A percentile compares a stretch with the other conserved stretches of the same genome.
Evolutionary conservation across 495 filamentous ascomycete genomes (phyloP).

Genomic region (Aspergillus panamensis): DNA sequence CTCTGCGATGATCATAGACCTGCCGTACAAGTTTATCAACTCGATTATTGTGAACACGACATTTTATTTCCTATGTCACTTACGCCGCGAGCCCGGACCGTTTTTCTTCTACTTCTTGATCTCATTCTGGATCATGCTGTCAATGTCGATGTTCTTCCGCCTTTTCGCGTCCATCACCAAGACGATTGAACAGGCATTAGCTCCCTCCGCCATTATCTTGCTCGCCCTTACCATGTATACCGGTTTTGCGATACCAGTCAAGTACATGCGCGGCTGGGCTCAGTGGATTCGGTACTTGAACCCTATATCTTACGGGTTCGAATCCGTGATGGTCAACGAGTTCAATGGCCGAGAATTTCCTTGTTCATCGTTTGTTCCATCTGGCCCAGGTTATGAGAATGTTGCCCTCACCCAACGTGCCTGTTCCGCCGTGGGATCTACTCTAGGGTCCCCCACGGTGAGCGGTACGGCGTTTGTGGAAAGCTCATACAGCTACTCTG

Average conservation of each 20-base stretch:
- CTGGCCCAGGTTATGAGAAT: slow-evolving; percentile 29
- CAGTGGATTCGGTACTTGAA: slow-evolving; percentile 58
- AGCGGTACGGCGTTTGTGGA: slow-evolving; percentile 45
- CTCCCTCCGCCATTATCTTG: slow-evolving; percentile 28
- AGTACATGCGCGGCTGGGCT: slow-evolving; percentile 38
- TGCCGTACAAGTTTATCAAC: slow-evolving; percentile 49
- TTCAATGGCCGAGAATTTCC: slow-evolving; percentile 47
- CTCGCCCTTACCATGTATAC: slow-evolving; percentile 34
- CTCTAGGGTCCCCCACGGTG: slow-evolving; percentile 41
- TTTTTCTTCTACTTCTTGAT: slow-evolving; percentile 76
- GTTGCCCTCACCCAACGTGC: slow-evolving; percentile 22
- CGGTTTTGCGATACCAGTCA: slow-evolving; percentile 32
- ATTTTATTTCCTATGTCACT: slow-evolving; percentile 13
- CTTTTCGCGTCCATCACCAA: slow-evolving; percentile 70
- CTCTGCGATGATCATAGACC: slow-evolving; percentile 52
- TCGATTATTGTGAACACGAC: slow-evolving; percentile 45
- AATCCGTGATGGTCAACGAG: slow-evolving; percentile 47
- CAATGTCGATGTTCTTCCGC: slow-evolving; percentile 73
- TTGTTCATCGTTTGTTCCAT: slow-evolving; percentile 57
- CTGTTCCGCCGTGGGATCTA: slow-evolving; percentile 49
- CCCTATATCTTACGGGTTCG: slow-evolving; percentile 52
- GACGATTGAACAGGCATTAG: slow-evolving; percentile 55
- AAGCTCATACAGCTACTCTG: slow-evolving; percentile 45
- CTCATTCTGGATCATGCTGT: slow-evolving; percentile 56
- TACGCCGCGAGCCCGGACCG: slow-evolving; percentile 51